Base-by-base conservation (phyloP, 1,284 basidiomycete genomes). In the Ceratobasidium sp. region DNA sequence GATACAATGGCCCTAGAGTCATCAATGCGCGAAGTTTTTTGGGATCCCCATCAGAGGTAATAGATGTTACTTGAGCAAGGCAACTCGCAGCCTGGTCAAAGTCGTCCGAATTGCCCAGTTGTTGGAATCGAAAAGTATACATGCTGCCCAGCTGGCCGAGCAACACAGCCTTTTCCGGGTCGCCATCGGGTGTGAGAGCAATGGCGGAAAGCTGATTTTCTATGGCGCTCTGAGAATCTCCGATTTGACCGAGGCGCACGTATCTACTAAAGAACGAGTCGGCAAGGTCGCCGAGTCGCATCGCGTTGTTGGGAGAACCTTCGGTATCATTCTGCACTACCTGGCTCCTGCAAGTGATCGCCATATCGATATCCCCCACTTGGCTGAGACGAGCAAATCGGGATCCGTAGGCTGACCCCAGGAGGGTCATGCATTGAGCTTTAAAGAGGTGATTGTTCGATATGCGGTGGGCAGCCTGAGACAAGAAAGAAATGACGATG, bases 131-230 rank as follows among this genome's bases (percentile, higher is more conserved):
- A 16, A 51, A n/a, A 16, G 4, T n/a, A 16, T 54, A 43, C 5
- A 49, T 16, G 27, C 51, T 7, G 7, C 74, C 74, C 9, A 75
- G 61, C 31, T 72, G 53, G 24, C 31, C 46, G 14, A 75, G 46
- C 11, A 27, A 13, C 7, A 8, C 24, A 2, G 64, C 29, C 41
- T 61, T 24, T 31, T 61, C 54, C 41, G 43, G 61, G 43, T 53
- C 22, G 7, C 39, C 48, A 39, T 63, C 31, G 19, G 71, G 31
- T 22, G 29, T 56, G 0, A 58, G 66, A 0, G 54, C n/a, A 29
- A 46, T 13, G 1, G 66, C 66, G 11, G n/a, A 14, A 27, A 14
- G 22, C 22, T 46, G 22, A 24, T 59, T 48, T 22, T 48, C 34
- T 0, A 71, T 71, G 6, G 66, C 56, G 19, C 46, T 43, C 7